These are phyloP conservation scores for Citrus glauca DNA, from an alignment of 345 rosid species.

Conservation along the genomic window DNA sequence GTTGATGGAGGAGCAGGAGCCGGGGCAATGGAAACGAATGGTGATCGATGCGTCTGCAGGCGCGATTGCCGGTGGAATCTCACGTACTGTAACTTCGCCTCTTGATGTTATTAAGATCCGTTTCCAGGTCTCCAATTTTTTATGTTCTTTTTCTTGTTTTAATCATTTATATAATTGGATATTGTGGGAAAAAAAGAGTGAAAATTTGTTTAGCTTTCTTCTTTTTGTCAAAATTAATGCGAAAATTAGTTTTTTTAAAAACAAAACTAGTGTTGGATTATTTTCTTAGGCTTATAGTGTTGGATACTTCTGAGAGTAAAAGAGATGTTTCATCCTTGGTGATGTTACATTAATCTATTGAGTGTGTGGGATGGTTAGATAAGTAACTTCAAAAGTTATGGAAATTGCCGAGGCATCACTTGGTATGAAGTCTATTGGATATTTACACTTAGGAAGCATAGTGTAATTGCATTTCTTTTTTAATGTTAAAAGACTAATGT, in stretches of 20 bases:
- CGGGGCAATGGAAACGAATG: conserved; percentile 72
- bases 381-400: too few relatives aligned
- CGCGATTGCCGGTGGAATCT: conserved; percentile 73
- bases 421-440: background rate
- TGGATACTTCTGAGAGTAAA: too few relatives aligned
- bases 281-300: too few relatives aligned
- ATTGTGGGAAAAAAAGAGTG: background rate
- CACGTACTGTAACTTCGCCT: conserved; percentile 92
- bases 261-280: too few relatives aligned
- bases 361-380: too few relatives aligned
- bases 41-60: conserved; percentile 67
- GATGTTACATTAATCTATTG: too few relatives aligned
- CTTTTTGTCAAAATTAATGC: too few relatives aligned
- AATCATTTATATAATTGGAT: background rate
- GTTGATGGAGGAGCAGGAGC: conserved; percentile 63
- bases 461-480: too few relatives aligned
- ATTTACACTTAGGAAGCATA: too few relatives aligned
- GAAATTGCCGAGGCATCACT: background rate
- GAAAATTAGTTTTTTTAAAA: too few relatives aligned
- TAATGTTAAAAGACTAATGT: too few relatives aligned
- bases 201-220: background rate
- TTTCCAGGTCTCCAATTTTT: conserved; percentile 69
- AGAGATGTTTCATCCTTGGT: too few relatives aligned
- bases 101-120: conserved; percentile 98
- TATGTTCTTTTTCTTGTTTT: background rate